phyloP scores from a whole-genome alignment of 164 flowering plant species.

The Platanus orientalis region DNA sequence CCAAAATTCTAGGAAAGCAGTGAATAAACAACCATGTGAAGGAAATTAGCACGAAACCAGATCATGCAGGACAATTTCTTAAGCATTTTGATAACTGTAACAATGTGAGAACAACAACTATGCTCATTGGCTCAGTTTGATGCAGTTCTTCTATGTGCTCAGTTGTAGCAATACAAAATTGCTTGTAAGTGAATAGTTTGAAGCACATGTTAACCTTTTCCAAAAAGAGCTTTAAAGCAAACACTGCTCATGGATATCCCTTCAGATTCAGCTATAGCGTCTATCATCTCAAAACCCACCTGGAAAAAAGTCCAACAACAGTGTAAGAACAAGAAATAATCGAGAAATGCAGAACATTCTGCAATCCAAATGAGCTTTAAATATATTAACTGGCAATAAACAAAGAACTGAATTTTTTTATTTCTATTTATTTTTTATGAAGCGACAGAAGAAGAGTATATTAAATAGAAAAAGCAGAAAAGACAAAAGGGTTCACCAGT shows the following conservation, averaged over 20 bases:
- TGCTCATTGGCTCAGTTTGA: background rate
- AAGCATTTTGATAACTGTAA: background rate
- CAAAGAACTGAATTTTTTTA: too few relatives aligned
- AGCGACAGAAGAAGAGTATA: too few relatives aligned
- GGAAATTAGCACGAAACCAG: background rate
- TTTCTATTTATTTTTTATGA: too few relatives aligned
- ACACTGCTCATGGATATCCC: slow-evolving; percentile 71
- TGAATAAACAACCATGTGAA: too few relatives aligned
- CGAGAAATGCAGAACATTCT: too few relatives aligned
- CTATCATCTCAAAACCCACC: slow-evolving; percentile 96
- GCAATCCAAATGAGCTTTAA: too few relatives aligned
- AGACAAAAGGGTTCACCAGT: too few relatives aligned
- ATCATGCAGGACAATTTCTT: background rate
- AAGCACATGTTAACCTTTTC: slow-evolving; percentile 56
- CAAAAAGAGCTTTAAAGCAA: slow-evolving; percentile 67
- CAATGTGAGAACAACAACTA: background rate
- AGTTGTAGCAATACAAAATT: background rate
- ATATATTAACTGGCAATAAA: too few relatives aligned
- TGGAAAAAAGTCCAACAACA: slow-evolving; percentile 18
- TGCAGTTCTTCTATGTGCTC: background rate
- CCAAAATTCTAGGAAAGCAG: too few relatives aligned
- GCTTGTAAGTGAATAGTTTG: background rate
- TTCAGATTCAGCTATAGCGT: slow-evolving; percentile 78
- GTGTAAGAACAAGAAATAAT: background rate
- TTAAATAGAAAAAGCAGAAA: too few relatives aligned